Evolutionary conservation across 441 rosid species (phyloP).

Genomic region (Syzygium syzygioides): DNA sequence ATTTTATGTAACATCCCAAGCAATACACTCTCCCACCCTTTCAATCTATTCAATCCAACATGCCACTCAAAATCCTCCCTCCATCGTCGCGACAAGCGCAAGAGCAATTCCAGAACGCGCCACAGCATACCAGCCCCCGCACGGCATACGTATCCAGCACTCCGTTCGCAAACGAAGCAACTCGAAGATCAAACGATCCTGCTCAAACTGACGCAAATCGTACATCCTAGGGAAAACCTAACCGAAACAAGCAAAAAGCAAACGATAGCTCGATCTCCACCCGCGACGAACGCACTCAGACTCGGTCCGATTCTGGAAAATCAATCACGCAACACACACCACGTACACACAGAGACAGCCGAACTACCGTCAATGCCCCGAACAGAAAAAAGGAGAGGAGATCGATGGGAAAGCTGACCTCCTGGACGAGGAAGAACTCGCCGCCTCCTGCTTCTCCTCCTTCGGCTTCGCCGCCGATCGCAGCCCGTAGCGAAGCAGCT

Average conservation of each 20-base stretch:
- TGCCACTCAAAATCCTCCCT: neutral
- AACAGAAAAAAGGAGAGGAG: neutral
- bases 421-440: constrained; percentile 39
- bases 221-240: neutral
- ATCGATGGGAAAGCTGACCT: constrained; percentile 26
- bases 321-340: neutral
- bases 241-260: neutral
- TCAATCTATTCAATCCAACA: neutral
- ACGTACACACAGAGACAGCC: neutral
- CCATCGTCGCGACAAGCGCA: neutral
- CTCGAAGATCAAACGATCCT: neutral
- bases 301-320: neutral
- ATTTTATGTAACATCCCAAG: neutral
- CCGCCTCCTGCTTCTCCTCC: constrained; percentile 44
- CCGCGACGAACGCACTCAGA: neutral
- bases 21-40: neutral
- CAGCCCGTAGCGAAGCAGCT: constrained; percentile 54
- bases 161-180: neutral
- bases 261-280: neutral
- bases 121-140: neutral
- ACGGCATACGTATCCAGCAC: neutral
- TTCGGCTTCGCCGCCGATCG: constrained; percentile 61
- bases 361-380: neutral
- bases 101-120: neutral
- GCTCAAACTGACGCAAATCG: neutral